These are phyloP conservation scores for Xerocomellus chrysenteron DNA, from an alignment of 768 basidiomycete species.

Conservation along the genomic window DNA sequence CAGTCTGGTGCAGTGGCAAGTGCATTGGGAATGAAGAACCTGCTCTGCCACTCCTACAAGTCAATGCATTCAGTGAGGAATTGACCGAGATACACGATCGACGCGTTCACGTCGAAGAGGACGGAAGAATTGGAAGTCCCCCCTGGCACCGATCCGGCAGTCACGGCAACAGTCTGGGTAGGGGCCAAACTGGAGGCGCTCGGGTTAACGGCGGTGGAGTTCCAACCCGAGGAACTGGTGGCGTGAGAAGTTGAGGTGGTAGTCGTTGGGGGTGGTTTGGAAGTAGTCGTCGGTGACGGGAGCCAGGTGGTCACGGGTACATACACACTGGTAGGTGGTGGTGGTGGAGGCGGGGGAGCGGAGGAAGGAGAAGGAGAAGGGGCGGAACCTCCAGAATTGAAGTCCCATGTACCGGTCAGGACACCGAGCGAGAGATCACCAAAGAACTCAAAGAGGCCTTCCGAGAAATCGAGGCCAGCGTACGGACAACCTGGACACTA, in stretches of 20 bases:
- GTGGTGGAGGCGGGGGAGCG: constrained; percentile 11
- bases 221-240: constrained; percentile 16
- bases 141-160: constrained; percentile 10
- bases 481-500: constrained; percentile 69
- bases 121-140: constrained; percentile 4
- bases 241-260: constrained; percentile 13
- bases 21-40: constrained; percentile 6
- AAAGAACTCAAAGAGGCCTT: constrained; percentile 66
- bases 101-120: constrained; percentile 15
- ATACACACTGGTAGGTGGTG: constrained; percentile 12
- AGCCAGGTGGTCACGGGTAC: constrained; percentile 22
- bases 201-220: constrained; percentile 4
- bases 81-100: constrained; percentile 19
- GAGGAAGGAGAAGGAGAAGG: constrained; percentile 23
- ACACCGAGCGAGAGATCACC: constrained; percentile 48
- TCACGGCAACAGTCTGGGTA: constrained; percentile 14
- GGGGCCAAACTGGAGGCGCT: constrained; percentile 24
- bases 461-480: constrained; percentile 66
- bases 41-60: constrained; percentile 3
- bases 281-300: constrained; percentile 21
- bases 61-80: constrained; percentile 17
- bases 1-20: background rate
- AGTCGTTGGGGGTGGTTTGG: constrained; percentile 25
- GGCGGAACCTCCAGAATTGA: constrained; percentile 26
- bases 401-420: constrained; percentile 59